Percentiles rank a stretch among this genome's conserved stretches.
Evolutionary conservation across 2,329 filamentous ascomycete species (phyloP).

Genomic region (Neonectria magnoliae): DNA sequence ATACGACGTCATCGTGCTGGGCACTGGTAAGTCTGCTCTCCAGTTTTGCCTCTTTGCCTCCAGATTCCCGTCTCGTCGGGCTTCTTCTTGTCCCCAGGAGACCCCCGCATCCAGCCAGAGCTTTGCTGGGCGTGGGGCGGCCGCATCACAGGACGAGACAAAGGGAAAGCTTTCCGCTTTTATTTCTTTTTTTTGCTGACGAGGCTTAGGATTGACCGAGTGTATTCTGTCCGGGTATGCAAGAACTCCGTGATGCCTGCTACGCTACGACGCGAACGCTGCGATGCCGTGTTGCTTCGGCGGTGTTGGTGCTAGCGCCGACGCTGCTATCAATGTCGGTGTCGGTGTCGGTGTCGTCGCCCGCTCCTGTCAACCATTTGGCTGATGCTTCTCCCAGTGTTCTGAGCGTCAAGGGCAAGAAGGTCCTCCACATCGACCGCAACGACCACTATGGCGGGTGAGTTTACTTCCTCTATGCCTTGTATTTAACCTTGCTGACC

Average conservation of each 20-base stretch:
- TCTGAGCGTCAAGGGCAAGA: slow-evolving; percentile 97
- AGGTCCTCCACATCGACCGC: slow-evolving; percentile 98
- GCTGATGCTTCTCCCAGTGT: slow-evolving; percentile 63
- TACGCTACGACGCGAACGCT: neutral
- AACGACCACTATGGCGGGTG: slow-evolving; percentile 99
- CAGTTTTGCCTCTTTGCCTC: neutral
- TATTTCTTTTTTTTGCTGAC: slow-evolving; percentile 34
- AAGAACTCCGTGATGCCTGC: neutral
- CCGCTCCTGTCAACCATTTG: slow-evolving; percentile 29
- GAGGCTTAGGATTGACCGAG: slow-evolving; percentile 84
- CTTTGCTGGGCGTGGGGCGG: slow-evolving; percentile 18
- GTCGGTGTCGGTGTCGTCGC: slow-evolving; percentile 8
- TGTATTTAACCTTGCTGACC: slow-evolving; percentile 38
- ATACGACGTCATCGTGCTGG: slow-evolving; percentile 98
- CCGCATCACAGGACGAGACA: neutral
- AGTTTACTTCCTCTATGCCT: slow-evolving; percentile 48
- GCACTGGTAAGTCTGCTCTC: slow-evolving; percentile 80
- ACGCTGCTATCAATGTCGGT: slow-evolving; percentile 28
- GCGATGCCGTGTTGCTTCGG: neutral
- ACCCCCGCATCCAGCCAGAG: slow-evolving; percentile 37
- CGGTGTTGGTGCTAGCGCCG: slow-evolving; percentile 5
- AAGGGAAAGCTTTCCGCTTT: slow-evolving; percentile 7
- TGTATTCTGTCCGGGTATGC: slow-evolving; percentile 96
- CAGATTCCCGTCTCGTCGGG: slow-evolving; percentile 15
- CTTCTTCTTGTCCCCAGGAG: slow-evolving; percentile 10